Evolutionary conservation across 1,284 basidiomycete species (phyloP).

Genomic region (Ceratobasidium sp.): DNA sequence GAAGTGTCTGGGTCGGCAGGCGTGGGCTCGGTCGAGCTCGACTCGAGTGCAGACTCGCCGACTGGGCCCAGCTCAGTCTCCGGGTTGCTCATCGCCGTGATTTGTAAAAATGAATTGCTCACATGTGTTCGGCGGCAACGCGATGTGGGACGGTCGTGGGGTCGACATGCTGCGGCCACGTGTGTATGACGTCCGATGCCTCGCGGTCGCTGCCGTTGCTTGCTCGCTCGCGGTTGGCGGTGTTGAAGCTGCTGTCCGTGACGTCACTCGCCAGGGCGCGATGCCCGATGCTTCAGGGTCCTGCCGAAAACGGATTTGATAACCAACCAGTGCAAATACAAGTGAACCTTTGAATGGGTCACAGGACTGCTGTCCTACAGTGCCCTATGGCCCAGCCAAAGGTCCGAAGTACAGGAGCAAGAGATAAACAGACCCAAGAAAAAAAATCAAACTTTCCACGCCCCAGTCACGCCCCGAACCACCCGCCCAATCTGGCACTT

Average conservation of each 20-base stretch:
- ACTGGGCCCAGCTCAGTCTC: slow-evolving; percentile 28
- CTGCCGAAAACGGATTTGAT: neutral
- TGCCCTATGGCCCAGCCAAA: slow-evolving; percentile 4
- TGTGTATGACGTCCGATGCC: slow-evolving; percentile 6
- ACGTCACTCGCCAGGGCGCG: slow-evolving; percentile 4
- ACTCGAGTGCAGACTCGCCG: slow-evolving; percentile 33
- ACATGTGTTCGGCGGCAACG: slow-evolving; percentile 22
- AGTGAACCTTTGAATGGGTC: neutral
- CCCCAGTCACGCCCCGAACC: slow-evolving; percentile 2
- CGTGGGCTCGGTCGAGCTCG: slow-evolving; percentile 25
- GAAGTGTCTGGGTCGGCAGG: slow-evolving; percentile 12
- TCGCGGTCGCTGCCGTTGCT: neutral
- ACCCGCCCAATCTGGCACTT: slow-evolving; percentile 3
- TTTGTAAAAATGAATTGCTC: slow-evolving; percentile 2
- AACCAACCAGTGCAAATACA: neutral
- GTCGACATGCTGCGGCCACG: slow-evolving; percentile 19
- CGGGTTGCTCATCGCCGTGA: neutral
- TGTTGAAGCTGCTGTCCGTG: neutral
- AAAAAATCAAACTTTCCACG: neutral
- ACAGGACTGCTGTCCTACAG: neutral
- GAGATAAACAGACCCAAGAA: neutral
- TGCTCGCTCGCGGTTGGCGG: neutral
- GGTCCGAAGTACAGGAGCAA: neutral
- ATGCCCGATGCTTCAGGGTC: slow-evolving; percentile 15
- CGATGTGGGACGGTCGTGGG: slow-evolving; percentile 20